These are phyloP conservation scores for Acanthamoeba culbertsoni DNA, from an alignment of 208 protist genomes.

Conservation along the genomic window DNA sequence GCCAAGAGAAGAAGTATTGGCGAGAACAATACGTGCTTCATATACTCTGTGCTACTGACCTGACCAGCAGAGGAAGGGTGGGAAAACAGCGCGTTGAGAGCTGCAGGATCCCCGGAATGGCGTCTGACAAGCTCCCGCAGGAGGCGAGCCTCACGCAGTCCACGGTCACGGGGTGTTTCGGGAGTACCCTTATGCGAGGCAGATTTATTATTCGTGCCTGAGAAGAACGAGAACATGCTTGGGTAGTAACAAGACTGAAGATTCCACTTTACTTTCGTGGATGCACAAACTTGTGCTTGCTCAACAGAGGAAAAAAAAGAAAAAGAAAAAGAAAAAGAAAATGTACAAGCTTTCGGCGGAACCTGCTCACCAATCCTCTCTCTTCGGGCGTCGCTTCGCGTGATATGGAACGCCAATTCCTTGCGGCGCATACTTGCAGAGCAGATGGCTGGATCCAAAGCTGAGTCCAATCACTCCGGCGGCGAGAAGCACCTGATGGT, in stretches of 20 bases:
- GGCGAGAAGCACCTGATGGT: not conserved
- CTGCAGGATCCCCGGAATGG: not conserved
- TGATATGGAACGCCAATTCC: not conserved
- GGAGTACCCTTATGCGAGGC: not conserved
- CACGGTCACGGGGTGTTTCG: not conserved
- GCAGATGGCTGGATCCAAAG: not conserved
- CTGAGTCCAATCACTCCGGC: not conserved
- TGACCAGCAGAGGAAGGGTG: constrained; percentile 14
- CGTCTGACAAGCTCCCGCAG: not conserved
- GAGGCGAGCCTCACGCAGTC: not conserved
- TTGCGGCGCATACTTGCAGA: not conserved
- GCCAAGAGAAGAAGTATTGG: not conserved
- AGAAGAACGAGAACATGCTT: not conserved
- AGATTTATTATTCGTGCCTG: not conserved
- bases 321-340: not conserved
- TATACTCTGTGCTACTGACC: not conserved
- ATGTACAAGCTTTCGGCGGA: not conserved
- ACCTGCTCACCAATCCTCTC: not conserved
- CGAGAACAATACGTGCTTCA: not conserved
- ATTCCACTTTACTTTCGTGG: no score
- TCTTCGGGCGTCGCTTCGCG: not conserved
- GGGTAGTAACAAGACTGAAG: no score
- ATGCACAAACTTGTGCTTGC: no score
- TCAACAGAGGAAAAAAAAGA: not conserved
- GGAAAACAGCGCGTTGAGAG: not conserved